These are phyloP conservation scores for Aegle marmelos DNA, from an alignment of 345 rosid species.

Conservation along the genomic window DNA sequence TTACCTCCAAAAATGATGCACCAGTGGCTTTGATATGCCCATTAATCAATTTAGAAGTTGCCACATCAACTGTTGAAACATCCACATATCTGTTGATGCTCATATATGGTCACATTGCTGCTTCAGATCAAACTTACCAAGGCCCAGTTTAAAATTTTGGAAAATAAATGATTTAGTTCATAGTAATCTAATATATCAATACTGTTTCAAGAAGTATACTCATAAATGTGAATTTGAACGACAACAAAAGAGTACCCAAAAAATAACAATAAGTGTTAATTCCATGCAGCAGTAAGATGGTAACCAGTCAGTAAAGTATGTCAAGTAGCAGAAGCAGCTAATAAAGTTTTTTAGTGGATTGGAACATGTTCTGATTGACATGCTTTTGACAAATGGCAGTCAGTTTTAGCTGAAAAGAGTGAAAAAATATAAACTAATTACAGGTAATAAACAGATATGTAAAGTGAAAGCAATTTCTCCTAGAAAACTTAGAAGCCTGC, in stretches of 20 bases:
- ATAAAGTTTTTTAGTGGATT: background rate
- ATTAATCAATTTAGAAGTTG: slow-evolving; percentile 64
- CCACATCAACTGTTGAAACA: slow-evolving; percentile 86
- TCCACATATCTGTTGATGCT: slow-evolving; percentile 70
- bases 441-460: too few relatives aligned
- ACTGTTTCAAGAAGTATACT: background rate
- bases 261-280: background rate
- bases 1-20: slow-evolving; percentile 83
- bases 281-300: background rate
- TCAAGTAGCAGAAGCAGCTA: background rate
- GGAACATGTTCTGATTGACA: background rate
- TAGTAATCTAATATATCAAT: background rate
- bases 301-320: background rate
- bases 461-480: background rate
- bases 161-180: background rate
- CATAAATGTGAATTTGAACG: background rate
- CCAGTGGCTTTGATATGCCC: slow-evolving; percentile 62
- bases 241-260: background rate
- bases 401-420: background rate
- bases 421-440: too few relatives aligned
- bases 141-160: background rate
- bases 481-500: background rate
- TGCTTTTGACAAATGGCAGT: background rate
- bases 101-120: background rate
- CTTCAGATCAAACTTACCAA: background rate